These are phyloP conservation scores for Leccinum variicolor DNA, from an alignment of 768 basidiomycete genomes.

Conservation along the genomic window DNA sequence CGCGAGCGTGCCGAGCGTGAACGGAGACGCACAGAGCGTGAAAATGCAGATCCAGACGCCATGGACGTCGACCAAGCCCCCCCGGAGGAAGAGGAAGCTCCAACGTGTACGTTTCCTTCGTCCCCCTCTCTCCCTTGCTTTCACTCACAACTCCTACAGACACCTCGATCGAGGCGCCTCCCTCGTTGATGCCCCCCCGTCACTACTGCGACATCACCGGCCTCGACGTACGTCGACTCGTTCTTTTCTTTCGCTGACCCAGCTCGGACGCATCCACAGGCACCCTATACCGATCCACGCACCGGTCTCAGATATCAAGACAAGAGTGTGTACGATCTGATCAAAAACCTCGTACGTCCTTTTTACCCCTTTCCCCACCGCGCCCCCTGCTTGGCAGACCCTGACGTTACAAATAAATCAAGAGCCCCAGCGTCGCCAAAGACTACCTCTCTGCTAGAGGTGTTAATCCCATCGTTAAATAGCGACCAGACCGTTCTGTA, in stretches of 20 bases:
- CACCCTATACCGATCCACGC: conserved; percentile 79
- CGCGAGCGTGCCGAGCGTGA: conserved; percentile 69
- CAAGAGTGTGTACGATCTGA: conserved; percentile 81
- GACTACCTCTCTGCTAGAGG: conserved; percentile 65
- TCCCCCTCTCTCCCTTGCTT: too few species aligned
- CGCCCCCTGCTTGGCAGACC: background rate
- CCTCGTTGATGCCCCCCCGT: conserved; percentile 70
- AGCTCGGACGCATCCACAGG: conserved; percentile 31
- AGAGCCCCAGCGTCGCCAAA: conserved; percentile 67
- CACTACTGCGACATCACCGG: conserved; percentile 88
- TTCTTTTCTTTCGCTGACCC: background rate
- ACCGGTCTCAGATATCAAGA: conserved; percentile 81
- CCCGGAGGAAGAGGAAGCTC: conserved; percentile 54
- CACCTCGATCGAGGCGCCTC: conserved; percentile 80
- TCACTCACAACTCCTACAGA: conserved; percentile 41
- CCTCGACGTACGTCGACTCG: conserved; percentile 50
- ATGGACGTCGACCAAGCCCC: conserved; percentile 55
- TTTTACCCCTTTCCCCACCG: background rate
- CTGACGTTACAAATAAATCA: background rate
- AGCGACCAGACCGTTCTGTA: background rate
- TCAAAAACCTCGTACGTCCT: conserved; percentile 64
- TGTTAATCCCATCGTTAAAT: conserved; percentile 43
- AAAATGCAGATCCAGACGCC: conserved; percentile 41
- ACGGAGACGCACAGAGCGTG: conserved; percentile 46
- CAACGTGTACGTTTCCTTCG: conserved; percentile 54